Evolutionary conservation across 1,284 basidiomycete species (phyloP).

Genomic region (Rhodotorula sp.): DNA sequence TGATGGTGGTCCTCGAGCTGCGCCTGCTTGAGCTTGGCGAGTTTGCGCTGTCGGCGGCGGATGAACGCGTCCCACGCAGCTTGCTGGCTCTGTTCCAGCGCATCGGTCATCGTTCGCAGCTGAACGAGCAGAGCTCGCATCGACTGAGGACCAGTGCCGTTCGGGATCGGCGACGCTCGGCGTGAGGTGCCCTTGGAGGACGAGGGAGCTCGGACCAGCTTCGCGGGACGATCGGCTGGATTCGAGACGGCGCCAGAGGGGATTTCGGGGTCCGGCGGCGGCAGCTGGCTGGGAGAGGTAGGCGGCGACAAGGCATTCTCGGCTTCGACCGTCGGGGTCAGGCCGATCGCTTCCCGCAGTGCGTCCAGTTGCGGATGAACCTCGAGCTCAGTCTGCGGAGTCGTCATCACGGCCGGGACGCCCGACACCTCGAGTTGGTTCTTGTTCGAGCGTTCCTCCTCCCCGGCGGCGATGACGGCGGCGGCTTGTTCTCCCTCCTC

Average conservation of each 20-base stretch:
- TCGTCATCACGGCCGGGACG: conserved; percentile 8
- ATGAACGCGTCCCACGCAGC: conserved; percentile 89
- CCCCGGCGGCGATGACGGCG: neutral
- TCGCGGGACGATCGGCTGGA: conserved; percentile 16
- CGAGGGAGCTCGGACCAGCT: conserved; percentile 20
- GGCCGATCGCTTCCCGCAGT: conserved; percentile 41
- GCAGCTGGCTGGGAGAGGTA: neutral
- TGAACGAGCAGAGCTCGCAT: conserved; percentile 74
- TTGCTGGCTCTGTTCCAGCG: conserved; percentile 68
- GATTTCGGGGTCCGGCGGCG: neutral
- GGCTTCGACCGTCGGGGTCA: conserved; percentile 23
- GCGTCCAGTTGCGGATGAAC: conserved; percentile 39
- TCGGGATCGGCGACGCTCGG: conserved; percentile 7
- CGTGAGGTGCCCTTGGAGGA: neutral
- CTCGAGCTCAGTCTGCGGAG: conserved; percentile 26
- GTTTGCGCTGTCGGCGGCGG: conserved; percentile 57
- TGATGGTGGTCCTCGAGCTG: conserved; percentile 50
- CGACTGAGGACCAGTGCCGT: conserved; percentile 59
- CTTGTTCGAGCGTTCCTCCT: conserved; percentile 1
- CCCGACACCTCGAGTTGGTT: neutral
- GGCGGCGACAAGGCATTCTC: conserved; percentile 1
- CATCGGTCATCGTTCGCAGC: conserved; percentile 81
- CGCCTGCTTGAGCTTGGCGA: conserved; percentile 47
- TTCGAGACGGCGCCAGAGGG: neutral
- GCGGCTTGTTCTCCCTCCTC: conserved; percentile 59